Conservation (phyloP, 768 basidiomycete genomes). For the Jaapia argillacea region DNA sequence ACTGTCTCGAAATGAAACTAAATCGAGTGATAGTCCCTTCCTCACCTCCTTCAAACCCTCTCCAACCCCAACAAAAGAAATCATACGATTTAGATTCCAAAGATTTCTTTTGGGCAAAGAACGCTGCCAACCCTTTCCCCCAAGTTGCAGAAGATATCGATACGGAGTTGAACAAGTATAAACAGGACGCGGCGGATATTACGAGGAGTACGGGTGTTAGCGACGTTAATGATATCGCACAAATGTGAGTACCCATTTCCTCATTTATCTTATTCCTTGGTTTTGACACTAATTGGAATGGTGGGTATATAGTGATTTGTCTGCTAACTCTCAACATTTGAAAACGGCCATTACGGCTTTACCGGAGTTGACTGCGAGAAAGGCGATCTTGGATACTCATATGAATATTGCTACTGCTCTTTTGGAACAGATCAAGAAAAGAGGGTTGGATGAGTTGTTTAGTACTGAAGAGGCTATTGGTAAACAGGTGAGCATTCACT, state of each 20-base stretch:
- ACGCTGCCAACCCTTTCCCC: constrained; percentile 93
- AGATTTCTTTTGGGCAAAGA: constrained; percentile 98
- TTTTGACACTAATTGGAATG: too few relatives aligned
- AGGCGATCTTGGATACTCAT: constrained; percentile 93
- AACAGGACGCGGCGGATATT: constrained; percentile 94
- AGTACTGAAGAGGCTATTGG: constrained; percentile 87
- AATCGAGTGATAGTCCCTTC: constrained; percentile 80
- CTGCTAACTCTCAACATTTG: constrained; percentile 86
- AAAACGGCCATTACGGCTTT: constrained; percentile 97
- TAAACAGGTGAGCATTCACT: constrained; percentile 52
- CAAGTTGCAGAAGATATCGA: constrained; percentile 98
- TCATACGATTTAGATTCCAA: constrained; percentile 96
- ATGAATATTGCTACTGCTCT: constrained; percentile 99
- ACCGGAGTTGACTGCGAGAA: constrained; percentile 93
- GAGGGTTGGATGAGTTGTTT: constrained; percentile 95
- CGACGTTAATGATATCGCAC: constrained; percentile 90
- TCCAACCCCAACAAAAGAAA: constrained; percentile 53
- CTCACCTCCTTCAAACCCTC: neutral
- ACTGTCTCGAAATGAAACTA: constrained; percentile 94
- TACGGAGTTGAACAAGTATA: constrained; percentile 81
- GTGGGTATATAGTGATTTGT: constrained; percentile 58
- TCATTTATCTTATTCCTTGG: constrained; percentile 2
- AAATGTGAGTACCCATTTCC: constrained; percentile 52
- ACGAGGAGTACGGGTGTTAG: constrained; percentile 94
- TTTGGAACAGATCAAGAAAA: constrained; percentile 89